Percentiles rank a stretch among this genome's conserved stretches.
Evolutionary conservation across 1,284 basidiomycete genomes (phyloP).

Genomic region (Ganoderma multipileum): DNA sequence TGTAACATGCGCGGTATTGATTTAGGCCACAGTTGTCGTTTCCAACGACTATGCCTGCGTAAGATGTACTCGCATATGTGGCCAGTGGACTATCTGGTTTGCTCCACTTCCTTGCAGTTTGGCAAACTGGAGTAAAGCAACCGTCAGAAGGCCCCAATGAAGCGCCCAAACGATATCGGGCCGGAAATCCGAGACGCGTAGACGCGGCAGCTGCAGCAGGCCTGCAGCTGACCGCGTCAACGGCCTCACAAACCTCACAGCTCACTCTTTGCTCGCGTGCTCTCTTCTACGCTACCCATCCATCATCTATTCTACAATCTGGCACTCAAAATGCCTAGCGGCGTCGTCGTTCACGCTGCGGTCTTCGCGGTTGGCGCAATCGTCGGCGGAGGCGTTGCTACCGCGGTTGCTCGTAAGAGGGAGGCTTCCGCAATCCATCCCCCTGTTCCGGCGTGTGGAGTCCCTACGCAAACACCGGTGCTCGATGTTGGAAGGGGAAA

Average conservation of each 20-base stretch:
- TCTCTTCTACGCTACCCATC: neutral
- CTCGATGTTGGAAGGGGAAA: conserved; percentile 34
- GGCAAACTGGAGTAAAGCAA: no score
- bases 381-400: conserved; percentile 71
- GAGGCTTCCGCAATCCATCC: conserved; percentile 15
- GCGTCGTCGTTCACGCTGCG: conserved; percentile 61
- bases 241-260: neutral
- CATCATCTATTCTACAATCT: neutral
- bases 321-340: neutral
- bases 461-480: conserved; percentile 25
- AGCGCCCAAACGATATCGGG: no score
- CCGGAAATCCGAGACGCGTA: neutral
- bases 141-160: no score
- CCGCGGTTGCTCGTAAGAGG: conserved; percentile 43
- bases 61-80: neutral
- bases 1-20: neutral
- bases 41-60: neutral
- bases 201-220: neutral
- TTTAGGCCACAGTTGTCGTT: neutral
- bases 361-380: conserved; percentile 76
- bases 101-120: no score
- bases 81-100: no score
- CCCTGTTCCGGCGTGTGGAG: neutral
- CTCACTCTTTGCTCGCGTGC: neutral
- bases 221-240: neutral